Percentiles rank a stretch among this genome's conserved stretches.
These are phyloP conservation scores for Cynara cardunculus DNA, from an alignment of 129 eudicot genomes.

Conservation along the genomic window DNA sequence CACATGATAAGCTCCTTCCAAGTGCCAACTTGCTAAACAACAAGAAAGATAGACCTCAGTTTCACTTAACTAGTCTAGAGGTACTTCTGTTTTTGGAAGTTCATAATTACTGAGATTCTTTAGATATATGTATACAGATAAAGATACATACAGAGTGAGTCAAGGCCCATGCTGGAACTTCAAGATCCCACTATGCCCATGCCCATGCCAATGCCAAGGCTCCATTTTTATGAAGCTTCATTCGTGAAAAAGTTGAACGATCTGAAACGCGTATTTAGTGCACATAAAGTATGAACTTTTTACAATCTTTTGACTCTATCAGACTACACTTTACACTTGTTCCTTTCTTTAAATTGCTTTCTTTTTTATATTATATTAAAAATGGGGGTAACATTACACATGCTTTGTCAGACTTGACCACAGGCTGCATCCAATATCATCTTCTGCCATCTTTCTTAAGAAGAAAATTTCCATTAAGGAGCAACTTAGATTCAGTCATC, in stretches of 20 bases:
- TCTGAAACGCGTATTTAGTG: conserved; percentile 23
- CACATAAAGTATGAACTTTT: conserved; percentile 18
- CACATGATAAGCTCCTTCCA: conserved; percentile 44
- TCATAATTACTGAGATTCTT: conserved; percentile 12
- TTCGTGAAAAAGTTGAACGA: background rate
- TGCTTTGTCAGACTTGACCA: conserved; percentile 49
- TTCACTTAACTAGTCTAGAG: background rate
- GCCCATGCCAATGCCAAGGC: conserved; percentile 17
- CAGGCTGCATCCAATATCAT: conserved; percentile 38
- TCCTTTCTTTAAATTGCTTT: conserved; percentile 5
- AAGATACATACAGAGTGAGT: conserved; percentile 5
- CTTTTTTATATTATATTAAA: conserved; percentile 14
- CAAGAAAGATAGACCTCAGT: background rate
- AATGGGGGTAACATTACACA: conserved; percentile 28
- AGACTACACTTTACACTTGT: conserved; percentile 48
- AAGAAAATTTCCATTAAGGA: conserved; percentile 22
- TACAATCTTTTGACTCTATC: conserved; percentile 19
- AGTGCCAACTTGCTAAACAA: conserved; percentile 22
- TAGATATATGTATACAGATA: background rate
- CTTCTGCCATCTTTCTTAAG: conserved; percentile 35
- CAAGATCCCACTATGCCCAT: conserved; percentile 26
- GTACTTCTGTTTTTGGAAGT: background rate
- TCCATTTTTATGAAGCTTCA: background rate
- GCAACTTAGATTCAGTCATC: conserved; percentile 3
- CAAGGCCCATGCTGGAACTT: conserved; percentile 23